Evolutionary conservation across 768 basidiomycete genomes (phyloP).

Genomic region (Boletus patriciae): DNA sequence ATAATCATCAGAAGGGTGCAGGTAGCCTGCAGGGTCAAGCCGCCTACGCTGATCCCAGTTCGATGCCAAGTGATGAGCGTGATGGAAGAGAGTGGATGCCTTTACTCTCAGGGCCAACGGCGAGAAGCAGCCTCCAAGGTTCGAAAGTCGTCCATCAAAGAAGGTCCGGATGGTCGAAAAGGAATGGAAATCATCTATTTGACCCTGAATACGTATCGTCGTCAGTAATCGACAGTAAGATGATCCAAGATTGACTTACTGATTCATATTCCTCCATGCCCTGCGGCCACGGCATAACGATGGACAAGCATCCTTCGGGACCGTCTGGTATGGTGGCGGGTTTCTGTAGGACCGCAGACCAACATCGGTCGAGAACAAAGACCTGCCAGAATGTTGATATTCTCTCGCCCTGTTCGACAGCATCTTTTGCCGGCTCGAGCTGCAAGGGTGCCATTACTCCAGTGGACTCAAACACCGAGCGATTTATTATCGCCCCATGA

Average conservation of each 20-base stretch:
- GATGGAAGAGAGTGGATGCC: slow-evolving; percentile 72
- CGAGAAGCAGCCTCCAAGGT: slow-evolving; percentile 55
- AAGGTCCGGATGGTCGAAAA: slow-evolving; percentile 64
- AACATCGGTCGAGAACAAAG: slow-evolving; percentile 76
- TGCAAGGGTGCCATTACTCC: slow-evolving; percentile 41
- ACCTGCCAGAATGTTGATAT: slow-evolving; percentile 83
- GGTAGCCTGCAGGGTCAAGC: slow-evolving; percentile 19
- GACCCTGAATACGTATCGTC: slow-evolving; percentile 48
- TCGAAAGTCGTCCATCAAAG: slow-evolving; percentile 56
- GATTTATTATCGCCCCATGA: slow-evolving; percentile 43
- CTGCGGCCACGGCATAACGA: slow-evolving; percentile 78
- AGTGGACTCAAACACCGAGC: slow-evolving; percentile 36
- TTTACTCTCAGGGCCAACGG: slow-evolving; percentile 67
- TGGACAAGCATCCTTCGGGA: slow-evolving; percentile 53
- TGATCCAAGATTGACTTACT: slow-evolving; percentile 41
- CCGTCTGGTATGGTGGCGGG: slow-evolving; percentile 67
- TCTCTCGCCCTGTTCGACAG: slow-evolving; percentile 66
- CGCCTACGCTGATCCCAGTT: slow-evolving; percentile 60
- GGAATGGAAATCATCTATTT: slow-evolving; percentile 49
- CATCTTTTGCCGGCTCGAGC: slow-evolving; percentile 57
- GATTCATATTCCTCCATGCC: slow-evolving; percentile 69
- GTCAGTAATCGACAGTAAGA: slow-evolving; percentile 14
- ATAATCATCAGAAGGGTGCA: slow-evolving; percentile 23
- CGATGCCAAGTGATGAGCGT: slow-evolving; percentile 59
- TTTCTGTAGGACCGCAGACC: slow-evolving; percentile 72